Evolutionary conservation across 2,329 filamentous ascomycete genomes (phyloP).

Genomic region (Pseudocercospora macadamiae): DNA sequence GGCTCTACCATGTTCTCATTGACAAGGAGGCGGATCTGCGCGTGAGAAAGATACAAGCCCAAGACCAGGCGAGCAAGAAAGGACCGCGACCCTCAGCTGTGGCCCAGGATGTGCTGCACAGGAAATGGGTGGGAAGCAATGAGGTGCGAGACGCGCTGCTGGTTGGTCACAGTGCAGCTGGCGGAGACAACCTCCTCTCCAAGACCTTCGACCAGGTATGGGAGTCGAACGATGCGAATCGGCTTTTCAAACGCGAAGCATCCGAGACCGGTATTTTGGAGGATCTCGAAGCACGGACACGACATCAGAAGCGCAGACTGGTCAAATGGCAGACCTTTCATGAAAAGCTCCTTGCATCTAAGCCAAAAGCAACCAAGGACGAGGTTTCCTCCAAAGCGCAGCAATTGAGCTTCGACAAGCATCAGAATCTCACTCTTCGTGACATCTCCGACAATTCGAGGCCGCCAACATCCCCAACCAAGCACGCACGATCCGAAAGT

Average conservation of each 20-base stretch:
- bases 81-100: conserved; percentile 31
- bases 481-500: conserved; percentile 20
- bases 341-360: conserved; percentile 39
- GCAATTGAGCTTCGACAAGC: conserved; percentile 34
- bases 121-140: conserved; percentile 78
- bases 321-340: conserved; percentile 73
- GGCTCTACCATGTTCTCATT: conserved; percentile 61
- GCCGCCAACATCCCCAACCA: conserved; percentile 16
- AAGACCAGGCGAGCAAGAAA: conserved; percentile 20
- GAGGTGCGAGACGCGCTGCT: conserved; percentile 74
- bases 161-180: conserved; percentile 62
- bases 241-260: conserved; percentile 52
- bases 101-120: conserved; percentile 63
- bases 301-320: conserved; percentile 68
- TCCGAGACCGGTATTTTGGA: conserved; percentile 61
- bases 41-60: conserved; percentile 49
- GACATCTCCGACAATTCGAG: conserved; percentile 26
- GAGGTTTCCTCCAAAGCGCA: conserved; percentile 8
- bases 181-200: conserved; percentile 64
- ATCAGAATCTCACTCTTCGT: conserved; percentile 32
- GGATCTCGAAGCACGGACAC: conserved; percentile 70
- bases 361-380: conserved; percentile 17
- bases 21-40: conserved; percentile 53
- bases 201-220: conserved; percentile 70
- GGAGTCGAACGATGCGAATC: conserved; percentile 57